Base-by-base conservation (phyloP, 148 eudicot genomes). In the Tetragonia tetragonoides region DNA sequence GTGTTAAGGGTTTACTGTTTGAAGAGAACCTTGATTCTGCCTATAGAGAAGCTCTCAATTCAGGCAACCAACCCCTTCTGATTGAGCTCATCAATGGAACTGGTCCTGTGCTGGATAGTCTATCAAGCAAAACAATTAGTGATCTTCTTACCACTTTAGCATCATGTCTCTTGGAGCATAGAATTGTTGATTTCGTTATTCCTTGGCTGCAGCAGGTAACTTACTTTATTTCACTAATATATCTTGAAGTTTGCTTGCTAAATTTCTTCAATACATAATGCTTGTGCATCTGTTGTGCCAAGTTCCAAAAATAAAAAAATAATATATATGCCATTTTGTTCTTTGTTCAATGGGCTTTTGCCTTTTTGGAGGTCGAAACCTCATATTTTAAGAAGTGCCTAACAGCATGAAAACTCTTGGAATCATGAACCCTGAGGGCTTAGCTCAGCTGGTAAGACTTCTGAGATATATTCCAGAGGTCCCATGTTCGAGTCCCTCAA, bases 161-260 rank as follows among this genome's bases (percentile, higher is more conserved):
- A 53, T 79, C 87, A 20, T 81, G 79, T 83, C 72, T 91, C 62
- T 24, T 79, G 75, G 94, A 91, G 56, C 88, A 87, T 63, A 84
- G 90, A 79, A 85, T 83, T 67, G 70, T 87, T 68, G 89, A 81
- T 81, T 79, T 88, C 40, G 82, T 88, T 37, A 82, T 93, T 74
- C 94, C 98, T 70, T 93, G 97, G 98, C 79, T 93, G 83, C 94
- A 84, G 75, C 98, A 93, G 97, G 98, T 85, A 88, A 86, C 80
- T 76, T 77, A 65, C 51, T 63, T 44, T 28, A 11, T 38, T 47
- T 59, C 56, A 37, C 18, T 62, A 16, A 34, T 10, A 4, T 6
- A 10, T 60, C 11, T 56, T 38, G 40, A 15, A 20, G 28, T 9
- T 81, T 81, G 54, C 60, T 75, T 44, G 51, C 14, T 49, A 8